phyloP scores from a whole-genome alignment of 371 early-diverging fungal species.

The Quaeritorhiza haematococci region DNA sequence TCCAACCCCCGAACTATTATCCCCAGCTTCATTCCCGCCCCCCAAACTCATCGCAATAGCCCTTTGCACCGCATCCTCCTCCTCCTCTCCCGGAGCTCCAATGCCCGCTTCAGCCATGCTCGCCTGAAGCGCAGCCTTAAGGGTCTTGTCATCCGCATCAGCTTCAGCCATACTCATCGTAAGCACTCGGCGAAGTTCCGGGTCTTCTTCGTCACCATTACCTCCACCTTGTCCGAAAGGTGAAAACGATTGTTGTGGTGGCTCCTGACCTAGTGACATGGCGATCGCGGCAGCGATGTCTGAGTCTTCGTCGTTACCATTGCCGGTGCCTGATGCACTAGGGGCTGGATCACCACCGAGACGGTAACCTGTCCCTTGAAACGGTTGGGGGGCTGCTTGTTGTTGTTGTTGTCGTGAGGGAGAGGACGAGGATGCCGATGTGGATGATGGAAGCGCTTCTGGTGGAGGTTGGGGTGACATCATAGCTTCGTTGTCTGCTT shows the following conservation, averaged over 20 bases:
- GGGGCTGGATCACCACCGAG: too few species aligned
- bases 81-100: not conserved
- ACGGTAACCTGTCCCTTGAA: too few species aligned
- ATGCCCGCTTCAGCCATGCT: constrained; percentile 10
- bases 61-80: not conserved
- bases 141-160: constrained; percentile 8
- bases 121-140: constrained; percentile 6
- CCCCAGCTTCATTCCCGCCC: too few species aligned
- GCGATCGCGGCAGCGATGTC: not conserved
- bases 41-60: not conserved
- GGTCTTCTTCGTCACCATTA: not conserved
- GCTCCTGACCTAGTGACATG: not conserved
- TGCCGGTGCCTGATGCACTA: too few species aligned
- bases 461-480: constrained; percentile 16
- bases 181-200: not conserved
- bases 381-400: too few species aligned
- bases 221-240: not conserved
- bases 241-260: not conserved
- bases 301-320: too few species aligned
- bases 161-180: constrained; percentile 8
- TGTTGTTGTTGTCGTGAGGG: too few species aligned
- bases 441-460: constrained; percentile 1
- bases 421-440: too few species aligned
- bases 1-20: too few species aligned
- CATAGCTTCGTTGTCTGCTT: constrained; percentile 30